phyloP scores from a whole-genome alignment of 78 protist species.

The Diacronema lutheri region DNA sequence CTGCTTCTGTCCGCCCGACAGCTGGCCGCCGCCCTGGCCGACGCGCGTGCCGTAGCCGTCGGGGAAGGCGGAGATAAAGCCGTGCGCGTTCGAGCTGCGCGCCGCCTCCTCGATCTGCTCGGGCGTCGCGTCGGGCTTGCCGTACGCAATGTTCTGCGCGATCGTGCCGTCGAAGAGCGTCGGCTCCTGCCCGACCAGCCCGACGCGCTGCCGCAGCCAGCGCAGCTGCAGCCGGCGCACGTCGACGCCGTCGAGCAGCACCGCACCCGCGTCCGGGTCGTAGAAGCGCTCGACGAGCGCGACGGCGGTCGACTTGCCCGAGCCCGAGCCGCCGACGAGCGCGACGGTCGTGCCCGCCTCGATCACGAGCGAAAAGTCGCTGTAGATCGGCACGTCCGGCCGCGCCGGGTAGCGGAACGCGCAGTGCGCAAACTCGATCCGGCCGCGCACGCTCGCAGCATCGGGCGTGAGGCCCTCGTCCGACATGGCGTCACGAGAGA shows the following conservation, averaged over 20 bases:
- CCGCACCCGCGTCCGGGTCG: slow-evolving; percentile 48
- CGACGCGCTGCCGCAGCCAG: slow-evolving; percentile 45
- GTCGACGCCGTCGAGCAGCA: slow-evolving; percentile 44
- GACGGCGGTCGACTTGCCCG: slow-evolving; percentile 78
- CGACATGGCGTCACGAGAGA: neutral
- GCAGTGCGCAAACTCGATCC: neutral
- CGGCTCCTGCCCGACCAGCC: slow-evolving; percentile 71
- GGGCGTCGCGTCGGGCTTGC: slow-evolving; percentile 22
- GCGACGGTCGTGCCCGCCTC: slow-evolving; percentile 74
- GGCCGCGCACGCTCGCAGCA: neutral
- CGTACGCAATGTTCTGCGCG: slow-evolving; percentile 81
- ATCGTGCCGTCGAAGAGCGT: slow-evolving; percentile 74
- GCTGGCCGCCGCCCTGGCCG: slow-evolving; percentile 62
- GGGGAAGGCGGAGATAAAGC: slow-evolving; percentile 75
- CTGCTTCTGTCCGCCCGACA: slow-evolving; percentile 94
- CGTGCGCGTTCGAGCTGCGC: slow-evolving; percentile 82
- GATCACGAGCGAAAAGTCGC: slow-evolving; percentile 54
- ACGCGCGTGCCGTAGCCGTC: slow-evolving; percentile 76
- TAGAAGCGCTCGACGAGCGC: slow-evolving; percentile 53
- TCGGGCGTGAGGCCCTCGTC: too few species aligned
- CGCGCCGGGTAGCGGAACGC: slow-evolving; percentile 75
- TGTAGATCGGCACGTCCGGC: slow-evolving; percentile 58
- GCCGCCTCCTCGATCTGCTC: slow-evolving; percentile 75
- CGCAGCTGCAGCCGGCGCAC: neutral
- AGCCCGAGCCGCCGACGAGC: slow-evolving; percentile 86